These are phyloP conservation scores for Colletotrichum chlorophyti DNA, from an alignment of 2,329 filamentous ascomycete species.

Conservation along the genomic window DNA sequence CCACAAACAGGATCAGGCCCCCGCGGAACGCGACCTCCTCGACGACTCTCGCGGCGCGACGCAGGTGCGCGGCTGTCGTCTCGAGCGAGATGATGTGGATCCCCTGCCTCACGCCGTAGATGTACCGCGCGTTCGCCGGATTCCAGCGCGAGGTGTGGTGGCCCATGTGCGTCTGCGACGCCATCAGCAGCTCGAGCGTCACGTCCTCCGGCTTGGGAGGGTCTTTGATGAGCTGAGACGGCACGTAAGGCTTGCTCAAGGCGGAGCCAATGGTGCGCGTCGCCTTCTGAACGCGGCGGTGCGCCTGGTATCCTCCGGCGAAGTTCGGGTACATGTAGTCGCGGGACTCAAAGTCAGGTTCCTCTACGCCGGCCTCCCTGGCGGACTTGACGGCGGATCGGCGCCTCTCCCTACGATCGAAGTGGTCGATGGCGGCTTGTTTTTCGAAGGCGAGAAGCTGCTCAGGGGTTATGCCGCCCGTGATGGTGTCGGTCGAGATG, in stretches of 20 bases:
- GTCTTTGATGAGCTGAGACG: constrained; percentile 69
- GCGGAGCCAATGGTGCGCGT: constrained; percentile 49
- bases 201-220: constrained; percentile 82
- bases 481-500: constrained; percentile 42
- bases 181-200: constrained; percentile 89
- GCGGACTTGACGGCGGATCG: too few species aligned
- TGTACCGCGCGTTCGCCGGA: constrained; percentile 91
- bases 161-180: constrained; percentile 86
- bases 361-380: too few species aligned
- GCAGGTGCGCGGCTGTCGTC: constrained; percentile 83
- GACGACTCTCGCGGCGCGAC: constrained; percentile 92
- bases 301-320: neutral
- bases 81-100: constrained; percentile 95
- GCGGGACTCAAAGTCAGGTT: too few species aligned
- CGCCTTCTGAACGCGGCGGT: constrained; percentile 16
- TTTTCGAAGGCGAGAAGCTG: constrained; percentile 30
- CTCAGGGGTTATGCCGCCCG: constrained; percentile 34
- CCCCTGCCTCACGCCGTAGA: constrained; percentile 86
- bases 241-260: constrained; percentile 65
- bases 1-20: constrained; percentile 89
- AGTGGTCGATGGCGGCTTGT: constrained; percentile 28
- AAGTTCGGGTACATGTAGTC: neutral
- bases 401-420: too few species aligned
- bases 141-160: constrained; percentile 94
- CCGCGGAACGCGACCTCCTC: constrained; percentile 83